Evolutionary conservation across 257 asterid species (phyloP).

Genomic region (Solanum chmielewskii): DNA sequence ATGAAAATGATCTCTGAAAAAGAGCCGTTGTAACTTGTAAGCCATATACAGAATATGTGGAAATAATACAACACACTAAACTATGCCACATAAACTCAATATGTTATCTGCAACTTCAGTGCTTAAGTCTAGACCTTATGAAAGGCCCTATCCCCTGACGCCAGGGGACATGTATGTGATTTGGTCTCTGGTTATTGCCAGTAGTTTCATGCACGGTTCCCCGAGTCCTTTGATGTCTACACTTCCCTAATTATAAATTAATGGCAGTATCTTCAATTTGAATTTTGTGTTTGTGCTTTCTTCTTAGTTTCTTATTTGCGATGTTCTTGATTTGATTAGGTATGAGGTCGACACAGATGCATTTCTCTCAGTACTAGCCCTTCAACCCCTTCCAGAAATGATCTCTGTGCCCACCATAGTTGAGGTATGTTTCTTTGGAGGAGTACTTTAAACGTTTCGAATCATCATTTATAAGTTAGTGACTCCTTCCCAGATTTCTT

Average conservation of each 20-base stretch:
- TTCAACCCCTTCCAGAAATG: constrained; percentile 81
- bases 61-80: not conserved
- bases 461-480: not conserved
- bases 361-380: constrained; percentile 88
- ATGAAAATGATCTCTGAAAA: not conserved
- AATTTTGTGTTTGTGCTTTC: not conserved
- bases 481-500: constrained; percentile 1
- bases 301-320: not conserved
- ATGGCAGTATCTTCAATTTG: not conserved
- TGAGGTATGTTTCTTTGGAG: constrained; percentile 44
- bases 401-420: constrained; percentile 74
- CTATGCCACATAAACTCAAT: not conserved
- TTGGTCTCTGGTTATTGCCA: not conserved
- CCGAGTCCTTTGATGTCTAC: not conserved
- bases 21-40: not conserved
- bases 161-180: not conserved
- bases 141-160: not conserved
- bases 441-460: not conserved
- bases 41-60: not conserved
- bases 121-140: not conserved
- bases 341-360: constrained; percentile 96
- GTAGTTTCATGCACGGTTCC: not conserved
- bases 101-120: not conserved
- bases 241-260: not conserved
- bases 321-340: constrained; percentile 24